Evolutionary conservation across 169 alveolate species (phyloP), one percentile per base, ranked within the genome.

Genomic region (Plasmodium chabaudi): DNA sequence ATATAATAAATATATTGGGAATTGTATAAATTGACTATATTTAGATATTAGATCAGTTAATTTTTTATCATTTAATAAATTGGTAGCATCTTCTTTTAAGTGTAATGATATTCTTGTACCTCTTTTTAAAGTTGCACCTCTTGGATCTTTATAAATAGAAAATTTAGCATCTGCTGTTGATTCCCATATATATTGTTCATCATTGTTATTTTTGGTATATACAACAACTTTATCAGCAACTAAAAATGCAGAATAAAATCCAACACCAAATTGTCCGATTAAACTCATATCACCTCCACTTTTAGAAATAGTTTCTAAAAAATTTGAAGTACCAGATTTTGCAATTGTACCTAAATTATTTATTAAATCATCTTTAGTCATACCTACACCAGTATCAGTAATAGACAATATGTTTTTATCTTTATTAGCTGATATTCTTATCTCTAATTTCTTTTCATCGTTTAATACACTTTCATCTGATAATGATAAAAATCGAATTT

Each of bases 201-300:
- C 99, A 82, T 95, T 97, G 51, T 95, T 97, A 88, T 92, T 72
- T 93, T 98, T 98, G 9, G 99, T 94, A 65, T 97, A 95, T 13
- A 99, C 99, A 0, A 97, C 94, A 6, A 99, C 99, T 82, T 97
- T 96, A 90, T 99, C 99, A 42, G 99, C 99, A 55, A 98, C 99
- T 86, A 99, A 95, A 97, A 97, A 99, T 59, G 99, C 97, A 51
- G 99, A 97, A 95, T 99, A 99, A 95, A 99, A 99, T 39, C 99
- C 99, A 42, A 99, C 99, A 71, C 99, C 99, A 90, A 99, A 99
- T 95, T 99, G 99, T 13, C 99, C 99, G 72, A 99, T 98, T 77
- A 99, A 94, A 90, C 97, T 97, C 84, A 98, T 95, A 69, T 97
- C 98, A 49, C 98, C 98, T 34, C 98, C 99, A 60, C 96, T 96